Base-by-base conservation (phyloP, 2,329 filamentous ascomycete genomes). In the Fusarium xylarioides region DNA sequence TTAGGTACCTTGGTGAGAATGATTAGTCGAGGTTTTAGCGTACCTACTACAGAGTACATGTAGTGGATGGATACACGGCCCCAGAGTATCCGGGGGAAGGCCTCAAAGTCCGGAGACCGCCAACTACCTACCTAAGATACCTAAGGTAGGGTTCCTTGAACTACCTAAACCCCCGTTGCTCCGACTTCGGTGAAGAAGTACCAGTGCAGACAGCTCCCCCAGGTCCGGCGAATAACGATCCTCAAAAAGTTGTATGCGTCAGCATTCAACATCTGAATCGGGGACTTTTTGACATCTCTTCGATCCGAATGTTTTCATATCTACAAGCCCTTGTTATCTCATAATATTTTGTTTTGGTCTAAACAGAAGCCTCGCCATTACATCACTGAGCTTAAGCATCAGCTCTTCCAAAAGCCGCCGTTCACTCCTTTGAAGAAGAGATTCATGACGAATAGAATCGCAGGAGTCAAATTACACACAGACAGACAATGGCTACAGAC, bases 401-500 rank as follows among this genome's bases (percentile, higher is more conserved):
- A 30, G 19, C 34, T 54, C 50, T 28, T 30, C 35, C 35, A n/a
- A 54, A 54, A 40, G 34, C 26, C 30, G 35, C 37, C n/a, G 37
- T 23, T 50, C 32, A 34, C 19, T 26, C 14, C 34, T 28, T 53
- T 28, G 23, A 28, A 28, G 35, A 28, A 28, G 35, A 26, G 14
- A n/a, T 38, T 28, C 26, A 63, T 68, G 57, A 64, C 46, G 37
- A 63, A 49, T 55, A 59, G 57, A 72, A 60, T 66, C 49, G 15
- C 34, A 40, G 35, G 53, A 52, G 44, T 59, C 63, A 26, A 52
- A 52, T 23, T 18, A 60, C n/a, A 53, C 35, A 44, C 47, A 54
- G 34, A 44, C 47, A 54, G 34, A 61, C 35, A 61, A 78, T 78
- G 76, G 76, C 74, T 16, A 62, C 75, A n/a, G 75, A 74, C 19